These are phyloP conservation scores for Tubosaeta brunneosetosa DNA, from an alignment of 768 basidiomycete genomes.

Conservation along the genomic window DNA sequence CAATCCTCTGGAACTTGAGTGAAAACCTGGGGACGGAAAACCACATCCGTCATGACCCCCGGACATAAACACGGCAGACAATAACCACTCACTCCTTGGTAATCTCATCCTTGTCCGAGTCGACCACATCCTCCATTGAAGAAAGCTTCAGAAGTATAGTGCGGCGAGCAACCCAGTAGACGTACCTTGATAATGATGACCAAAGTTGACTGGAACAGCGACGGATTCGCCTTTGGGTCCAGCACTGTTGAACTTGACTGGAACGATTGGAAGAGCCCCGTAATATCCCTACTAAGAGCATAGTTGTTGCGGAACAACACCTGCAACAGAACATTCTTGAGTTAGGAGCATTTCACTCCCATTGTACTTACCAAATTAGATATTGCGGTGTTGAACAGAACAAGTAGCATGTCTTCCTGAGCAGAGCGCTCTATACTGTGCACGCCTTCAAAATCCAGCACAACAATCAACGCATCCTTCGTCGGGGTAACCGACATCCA, in stretches of 20 bases:
- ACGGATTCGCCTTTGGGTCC: constrained; percentile 55
- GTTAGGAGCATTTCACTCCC: not conserved
- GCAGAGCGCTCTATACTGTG: constrained; percentile 60
- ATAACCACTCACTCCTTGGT: constrained; percentile 43
- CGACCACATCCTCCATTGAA: constrained; percentile 51
- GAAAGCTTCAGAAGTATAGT: not conserved
- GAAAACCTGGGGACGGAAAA: constrained; percentile 44
- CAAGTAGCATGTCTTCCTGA: constrained; percentile 60
- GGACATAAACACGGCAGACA: not conserved
- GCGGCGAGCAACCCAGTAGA: not conserved
- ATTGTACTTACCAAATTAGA: constrained; percentile 55
- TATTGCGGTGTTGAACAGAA: constrained; percentile 61
- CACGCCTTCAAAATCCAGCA: constrained; percentile 65
- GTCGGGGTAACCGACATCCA: constrained; percentile 68
- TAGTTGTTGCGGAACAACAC: constrained; percentile 66
- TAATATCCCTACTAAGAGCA: constrained; percentile 56
- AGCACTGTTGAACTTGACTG: constrained; percentile 54
- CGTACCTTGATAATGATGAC: constrained; percentile 59
- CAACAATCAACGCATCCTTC: constrained; percentile 47
- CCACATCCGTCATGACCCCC: not conserved
- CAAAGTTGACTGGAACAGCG: constrained; percentile 54
- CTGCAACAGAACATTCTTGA: constrained; percentile 25
- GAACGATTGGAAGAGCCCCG: constrained; percentile 58
- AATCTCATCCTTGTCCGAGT: constrained; percentile 56
- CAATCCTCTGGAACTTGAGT: constrained; percentile 55